These are phyloP conservation scores for Trichoderma polysporum DNA, from an alignment of 2,329 filamentous ascomycete species.

Conservation along the genomic window DNA sequence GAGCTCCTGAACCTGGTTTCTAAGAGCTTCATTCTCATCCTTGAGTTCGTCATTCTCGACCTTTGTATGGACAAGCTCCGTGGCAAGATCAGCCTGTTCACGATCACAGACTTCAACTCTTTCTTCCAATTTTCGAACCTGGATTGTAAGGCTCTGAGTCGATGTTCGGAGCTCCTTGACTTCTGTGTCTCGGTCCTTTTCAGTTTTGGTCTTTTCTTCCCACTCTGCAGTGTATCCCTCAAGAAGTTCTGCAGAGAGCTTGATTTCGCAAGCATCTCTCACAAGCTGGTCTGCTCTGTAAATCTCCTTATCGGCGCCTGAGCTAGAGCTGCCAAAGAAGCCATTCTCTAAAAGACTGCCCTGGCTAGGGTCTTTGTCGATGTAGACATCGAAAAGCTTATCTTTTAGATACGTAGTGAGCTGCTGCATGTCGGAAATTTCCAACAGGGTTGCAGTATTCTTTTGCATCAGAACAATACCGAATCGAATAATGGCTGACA, in stretches of 20 bases:
- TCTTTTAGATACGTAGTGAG: slow-evolving; percentile 92
- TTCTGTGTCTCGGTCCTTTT: slow-evolving; percentile 81
- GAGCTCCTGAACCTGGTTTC: slow-evolving; percentile 80
- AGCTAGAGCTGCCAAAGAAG: slow-evolving; percentile 91
- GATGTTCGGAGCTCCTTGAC: slow-evolving; percentile 68
- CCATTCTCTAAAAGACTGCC: slow-evolving; percentile 92
- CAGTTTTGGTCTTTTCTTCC: slow-evolving; percentile 83
- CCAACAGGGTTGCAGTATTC: slow-evolving; percentile 74
- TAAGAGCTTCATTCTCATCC: slow-evolving; percentile 86
- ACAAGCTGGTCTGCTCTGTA: slow-evolving; percentile 94
- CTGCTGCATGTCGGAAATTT: slow-evolving; percentile 86
- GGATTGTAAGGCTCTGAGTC: slow-evolving; percentile 66
- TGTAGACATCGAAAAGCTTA: slow-evolving; percentile 92
- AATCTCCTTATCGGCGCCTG: slow-evolving; percentile 89
- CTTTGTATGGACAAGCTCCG: slow-evolving; percentile 86
- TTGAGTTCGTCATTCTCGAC: slow-evolving; percentile 88
- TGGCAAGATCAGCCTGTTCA: slow-evolving; percentile 88
- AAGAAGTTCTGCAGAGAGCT: slow-evolving; percentile 79
- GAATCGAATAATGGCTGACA: slow-evolving; percentile 92
- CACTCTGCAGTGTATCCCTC: slow-evolving; percentile 81
- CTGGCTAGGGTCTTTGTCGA: slow-evolving; percentile 89
- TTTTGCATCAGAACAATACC: slow-evolving; percentile 96
- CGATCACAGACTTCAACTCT: slow-evolving; percentile 83
- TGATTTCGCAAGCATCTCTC: slow-evolving; percentile 84
- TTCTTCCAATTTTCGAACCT: slow-evolving; percentile 83